Conservation (phyloP, 2,329 filamentous ascomycete species). For the Phialophora verrucosa region DNA sequence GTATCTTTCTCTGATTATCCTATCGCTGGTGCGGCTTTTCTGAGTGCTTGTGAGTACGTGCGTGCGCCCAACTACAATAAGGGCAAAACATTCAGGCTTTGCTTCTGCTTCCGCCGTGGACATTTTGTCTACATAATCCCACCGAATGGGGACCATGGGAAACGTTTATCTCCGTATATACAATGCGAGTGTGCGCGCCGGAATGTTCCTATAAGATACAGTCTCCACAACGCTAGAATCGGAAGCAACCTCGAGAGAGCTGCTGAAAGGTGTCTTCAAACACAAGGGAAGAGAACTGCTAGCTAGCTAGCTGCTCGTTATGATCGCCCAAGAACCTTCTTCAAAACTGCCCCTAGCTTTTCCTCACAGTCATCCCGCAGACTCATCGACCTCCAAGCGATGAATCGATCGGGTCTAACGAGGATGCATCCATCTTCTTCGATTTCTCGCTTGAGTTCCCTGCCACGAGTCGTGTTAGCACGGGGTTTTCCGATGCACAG, state of each 20-base stretch:
- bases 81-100: background rate
- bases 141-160: background rate
- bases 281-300: background rate
- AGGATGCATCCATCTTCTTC: slow-evolving; percentile 65
- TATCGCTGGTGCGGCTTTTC: background rate
- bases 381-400: slow-evolving; percentile 57
- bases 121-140: background rate
- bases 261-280: background rate
- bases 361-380: slow-evolving; percentile 27
- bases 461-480: background rate
- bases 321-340: slow-evolving; percentile 27
- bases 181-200: background rate
- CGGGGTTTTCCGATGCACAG: background rate
- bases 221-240: background rate
- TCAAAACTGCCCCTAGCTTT: slow-evolving; percentile 29
- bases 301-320: background rate
- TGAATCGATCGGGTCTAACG: slow-evolving; percentile 64
- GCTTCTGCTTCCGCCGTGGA: background rate
- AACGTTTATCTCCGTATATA: background rate
- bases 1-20: background rate
- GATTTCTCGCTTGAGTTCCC: slow-evolving; percentile 56
- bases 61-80: background rate
- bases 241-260: background rate
- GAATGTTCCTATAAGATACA: background rate
- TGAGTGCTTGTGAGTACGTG: background rate